Evolutionary conservation across 352 stramenopile species (phyloP).

Genomic region (Pythium periplocum): DNA sequence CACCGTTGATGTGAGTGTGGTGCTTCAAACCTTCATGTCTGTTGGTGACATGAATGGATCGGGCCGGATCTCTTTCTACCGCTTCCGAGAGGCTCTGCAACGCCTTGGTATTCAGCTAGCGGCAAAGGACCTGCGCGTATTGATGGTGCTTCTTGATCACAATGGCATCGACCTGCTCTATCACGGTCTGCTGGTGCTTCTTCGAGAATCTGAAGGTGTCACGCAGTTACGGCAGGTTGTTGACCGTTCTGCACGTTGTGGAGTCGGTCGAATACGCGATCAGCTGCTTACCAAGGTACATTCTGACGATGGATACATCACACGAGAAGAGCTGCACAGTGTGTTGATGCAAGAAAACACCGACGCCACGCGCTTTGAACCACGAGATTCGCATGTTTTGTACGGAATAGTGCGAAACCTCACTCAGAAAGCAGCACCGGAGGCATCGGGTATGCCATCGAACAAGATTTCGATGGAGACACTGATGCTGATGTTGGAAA

Average conservation of each 20-base stretch:
- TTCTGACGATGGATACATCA: slow-evolving; percentile 33
- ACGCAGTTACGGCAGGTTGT: slow-evolving; percentile 22
- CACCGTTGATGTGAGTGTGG: slow-evolving; percentile 27
- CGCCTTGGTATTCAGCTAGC: slow-evolving; percentile 30
- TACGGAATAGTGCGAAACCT: slow-evolving; percentile 22
- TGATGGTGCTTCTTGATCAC: slow-evolving; percentile 44
- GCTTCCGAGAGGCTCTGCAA: slow-evolving; percentile 34
- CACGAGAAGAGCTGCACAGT: slow-evolving; percentile 31
- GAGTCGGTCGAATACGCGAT: slow-evolving; percentile 32
- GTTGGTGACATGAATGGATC: slow-evolving; percentile 44
- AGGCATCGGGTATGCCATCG: background rate
- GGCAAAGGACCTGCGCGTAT: slow-evolving; percentile 33
- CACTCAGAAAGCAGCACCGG: slow-evolving; percentile 4
- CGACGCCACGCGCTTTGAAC: slow-evolving; percentile 26
- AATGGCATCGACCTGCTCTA: slow-evolving; percentile 51
- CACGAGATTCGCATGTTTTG: slow-evolving; percentile 30
- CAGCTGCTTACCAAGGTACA: slow-evolving; percentile 29
- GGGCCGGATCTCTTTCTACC: slow-evolving; percentile 32
- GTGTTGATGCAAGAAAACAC: slow-evolving; percentile 29
- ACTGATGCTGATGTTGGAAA: slow-evolving; percentile 30
- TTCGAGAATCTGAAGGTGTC: slow-evolving; percentile 21
- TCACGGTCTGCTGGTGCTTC: slow-evolving; percentile 32
- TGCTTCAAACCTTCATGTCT: slow-evolving; percentile 28
- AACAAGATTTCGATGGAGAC: slow-evolving; percentile 27
- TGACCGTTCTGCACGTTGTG: slow-evolving; percentile 29